Evolutionary conservation across 2,329 filamentous ascomycete genomes (phyloP), one percentile per base, ranked within the genome.

Genomic region (Nemania bipapillata): DNA sequence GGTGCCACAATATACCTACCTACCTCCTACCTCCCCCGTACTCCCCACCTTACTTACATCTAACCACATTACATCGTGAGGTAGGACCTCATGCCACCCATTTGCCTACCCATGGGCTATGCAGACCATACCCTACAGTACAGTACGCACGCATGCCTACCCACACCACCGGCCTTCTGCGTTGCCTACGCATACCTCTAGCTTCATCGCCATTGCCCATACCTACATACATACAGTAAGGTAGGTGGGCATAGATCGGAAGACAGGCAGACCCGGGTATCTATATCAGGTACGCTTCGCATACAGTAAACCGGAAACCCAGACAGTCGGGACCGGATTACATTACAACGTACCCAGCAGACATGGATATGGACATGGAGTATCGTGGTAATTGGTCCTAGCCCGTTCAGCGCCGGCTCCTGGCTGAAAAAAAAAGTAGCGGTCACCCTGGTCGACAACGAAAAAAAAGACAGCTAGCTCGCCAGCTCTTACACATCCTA

Each of bases 381-480:
- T 22, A 49, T 49, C 40, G 15, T 45, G 15, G 40, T 45, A n/a
- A 45, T 49, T 49, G 45, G 20, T 22, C 24, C 45, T 49, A 26
- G n/a, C 20, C 30, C 4, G 20, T 45, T 45, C 40, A n/a, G 40
- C 40, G 12, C 40, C 40, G 35, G 40, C 40, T 45, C 40, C 40
- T 55, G 52, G 52, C 52, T 55, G 52, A 49, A 49, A 54, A 35
- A 53, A 54, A 35, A 8, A 45, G 15, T 12, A 15, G 30, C n/a
- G 52, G 52, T 30, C 40, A 47, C 40, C 55, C 55, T 5, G 17
- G 55, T 58, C n/a, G 11, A 45, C 11, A 11, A n/a, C 50, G 20
- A 17, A 32, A 32, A 26, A 53, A 28, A 17, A 17, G 4, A 45
- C 40, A n/a, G 40, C 40, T 7, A 40, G 37, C 40, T 45, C 5